Evolutionary conservation across 768 basidiomycete species (phyloP).

Genomic region (Podaxis carcinomalis): DNA sequence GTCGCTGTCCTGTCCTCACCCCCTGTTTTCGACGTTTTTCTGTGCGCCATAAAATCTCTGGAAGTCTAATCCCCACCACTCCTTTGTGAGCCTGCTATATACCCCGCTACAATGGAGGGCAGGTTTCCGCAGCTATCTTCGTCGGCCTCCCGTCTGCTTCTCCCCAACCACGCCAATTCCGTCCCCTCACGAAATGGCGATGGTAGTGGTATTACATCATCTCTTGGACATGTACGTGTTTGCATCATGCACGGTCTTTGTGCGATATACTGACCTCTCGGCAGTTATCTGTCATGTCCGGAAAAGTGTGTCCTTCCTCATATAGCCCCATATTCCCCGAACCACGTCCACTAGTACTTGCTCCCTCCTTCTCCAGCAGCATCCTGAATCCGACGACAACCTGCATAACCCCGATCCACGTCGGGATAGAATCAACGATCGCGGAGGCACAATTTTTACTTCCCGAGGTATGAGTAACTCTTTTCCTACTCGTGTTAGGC

Average conservation of each 20-base stretch:
- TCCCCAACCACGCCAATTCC: not conserved
- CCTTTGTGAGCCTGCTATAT: not conserved
- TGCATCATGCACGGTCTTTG: no score
- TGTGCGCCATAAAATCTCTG: not conserved
- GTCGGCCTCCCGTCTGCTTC: constrained; percentile 10
- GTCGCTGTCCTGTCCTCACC: not conserved
- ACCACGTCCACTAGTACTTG: constrained; percentile 20
- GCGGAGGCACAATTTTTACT: constrained; percentile 54
- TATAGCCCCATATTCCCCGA: not conserved
- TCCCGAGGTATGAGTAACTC: constrained; percentile 54
- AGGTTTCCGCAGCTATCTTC: constrained; percentile 4
- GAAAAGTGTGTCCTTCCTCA: constrained; percentile 20
- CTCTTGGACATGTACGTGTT: constrained; percentile 11
- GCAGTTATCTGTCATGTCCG: constrained; percentile 19
- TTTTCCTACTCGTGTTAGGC: constrained; percentile 42
- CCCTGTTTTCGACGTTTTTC: not conserved
- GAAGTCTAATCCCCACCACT: not conserved
- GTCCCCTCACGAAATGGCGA: not conserved
- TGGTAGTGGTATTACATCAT: constrained; percentile 4
- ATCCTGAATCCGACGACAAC: constrained; percentile 55
- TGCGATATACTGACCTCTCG: not conserved
- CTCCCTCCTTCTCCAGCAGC: constrained; percentile 39
- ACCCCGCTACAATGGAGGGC: constrained; percentile 1
- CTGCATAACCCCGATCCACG: constrained; percentile 58
- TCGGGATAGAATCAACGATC: constrained; percentile 46